Percentiles rank a stretch among this genome's conserved stretches.
phyloP scores from a whole-genome alignment of 768 basidiomycete species.

The Piloderma croceum region DNA sequence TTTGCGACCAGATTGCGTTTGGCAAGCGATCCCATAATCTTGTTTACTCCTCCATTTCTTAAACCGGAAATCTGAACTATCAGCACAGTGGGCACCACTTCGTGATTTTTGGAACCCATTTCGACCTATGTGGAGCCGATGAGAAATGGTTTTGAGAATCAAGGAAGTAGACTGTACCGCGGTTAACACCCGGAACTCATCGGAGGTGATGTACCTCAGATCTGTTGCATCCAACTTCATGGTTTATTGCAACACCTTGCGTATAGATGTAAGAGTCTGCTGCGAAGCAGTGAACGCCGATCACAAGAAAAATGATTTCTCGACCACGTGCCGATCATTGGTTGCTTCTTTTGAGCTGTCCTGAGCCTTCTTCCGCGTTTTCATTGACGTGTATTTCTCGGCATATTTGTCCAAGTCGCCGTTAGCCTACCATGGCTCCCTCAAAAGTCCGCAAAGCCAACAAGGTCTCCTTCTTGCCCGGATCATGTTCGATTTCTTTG shows the following conservation, averaged over 20 bases:
- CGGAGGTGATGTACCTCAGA: slow-evolving; percentile 83
- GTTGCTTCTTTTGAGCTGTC: neutral
- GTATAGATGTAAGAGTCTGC: neutral
- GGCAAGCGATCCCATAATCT: slow-evolving; percentile 81
- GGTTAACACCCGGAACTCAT: slow-evolving; percentile 95
- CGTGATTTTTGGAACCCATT: slow-evolving; percentile 97
- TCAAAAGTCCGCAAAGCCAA: slow-evolving; percentile 25
- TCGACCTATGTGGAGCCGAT: slow-evolving; percentile 59
- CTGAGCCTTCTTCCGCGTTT: too few relatives aligned
- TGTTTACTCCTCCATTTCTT: slow-evolving; percentile 89
- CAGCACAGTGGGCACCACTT: slow-evolving; percentile 84
- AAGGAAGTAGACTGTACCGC: slow-evolving; percentile 46
- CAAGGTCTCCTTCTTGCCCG: slow-evolving; percentile 25
- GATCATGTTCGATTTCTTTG: too few relatives aligned
- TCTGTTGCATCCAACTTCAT: slow-evolving; percentile 97
- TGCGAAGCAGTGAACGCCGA: neutral
- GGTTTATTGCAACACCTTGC: slow-evolving; percentile 7
- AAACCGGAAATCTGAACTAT: slow-evolving; percentile 93
- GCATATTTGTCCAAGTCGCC: too few relatives aligned
- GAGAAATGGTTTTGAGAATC: neutral
- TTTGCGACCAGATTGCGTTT: slow-evolving; percentile 87
- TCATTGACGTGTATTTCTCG: too few relatives aligned
- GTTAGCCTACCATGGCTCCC: slow-evolving; percentile 13
- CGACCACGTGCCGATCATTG: neutral
- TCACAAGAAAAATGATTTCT: neutral